phyloP scores from a whole-genome alignment of 1,139 yeast genomes.

The Scheffersomyces illinoinensis region DNA sequence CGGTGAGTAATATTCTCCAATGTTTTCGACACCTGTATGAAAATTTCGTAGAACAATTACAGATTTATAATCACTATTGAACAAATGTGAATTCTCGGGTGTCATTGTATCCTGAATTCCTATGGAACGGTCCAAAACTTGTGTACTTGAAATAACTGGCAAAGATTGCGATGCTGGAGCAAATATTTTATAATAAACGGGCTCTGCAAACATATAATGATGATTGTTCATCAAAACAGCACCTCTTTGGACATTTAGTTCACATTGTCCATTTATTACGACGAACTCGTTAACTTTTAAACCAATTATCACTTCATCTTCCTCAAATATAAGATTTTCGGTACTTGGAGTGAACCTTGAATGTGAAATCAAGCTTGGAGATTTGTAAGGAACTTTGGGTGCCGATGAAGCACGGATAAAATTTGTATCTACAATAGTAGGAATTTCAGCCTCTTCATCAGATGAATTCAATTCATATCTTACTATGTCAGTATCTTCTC shows the following conservation, averaged over 20 bases:
- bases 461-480: constrained; percentile 26
- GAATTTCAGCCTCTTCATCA: constrained; percentile 17
- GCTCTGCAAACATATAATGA: constrained; percentile 40
- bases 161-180: constrained; percentile 57
- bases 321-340: constrained; percentile 35
- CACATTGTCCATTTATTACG: constrained; percentile 60
- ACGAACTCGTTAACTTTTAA: constrained; percentile 49
- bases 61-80: constrained; percentile 39
- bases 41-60: constrained; percentile 41
- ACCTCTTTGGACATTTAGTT: constrained; percentile 57
- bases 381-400: constrained; percentile 1
- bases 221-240: constrained; percentile 55
- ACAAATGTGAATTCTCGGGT: constrained; percentile 33
- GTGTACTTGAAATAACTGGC: constrained; percentile 53
- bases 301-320: constrained; percentile 38
- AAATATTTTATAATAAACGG: constrained; percentile 31
- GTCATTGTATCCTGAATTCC: constrained; percentile 24
- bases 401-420: not conserved
- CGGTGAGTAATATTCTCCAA: constrained; percentile 51
- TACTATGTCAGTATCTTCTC: constrained; percentile 18
- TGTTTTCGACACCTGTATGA: constrained; percentile 46
- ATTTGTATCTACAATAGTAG: not conserved
- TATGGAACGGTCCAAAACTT: constrained; percentile 2
- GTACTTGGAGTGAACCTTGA: constrained; percentile 36
- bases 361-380: constrained; percentile 8